Conservation (phyloP, 2,329 filamentous ascomycete genomes). For the Hortaea werneckii region DNA sequence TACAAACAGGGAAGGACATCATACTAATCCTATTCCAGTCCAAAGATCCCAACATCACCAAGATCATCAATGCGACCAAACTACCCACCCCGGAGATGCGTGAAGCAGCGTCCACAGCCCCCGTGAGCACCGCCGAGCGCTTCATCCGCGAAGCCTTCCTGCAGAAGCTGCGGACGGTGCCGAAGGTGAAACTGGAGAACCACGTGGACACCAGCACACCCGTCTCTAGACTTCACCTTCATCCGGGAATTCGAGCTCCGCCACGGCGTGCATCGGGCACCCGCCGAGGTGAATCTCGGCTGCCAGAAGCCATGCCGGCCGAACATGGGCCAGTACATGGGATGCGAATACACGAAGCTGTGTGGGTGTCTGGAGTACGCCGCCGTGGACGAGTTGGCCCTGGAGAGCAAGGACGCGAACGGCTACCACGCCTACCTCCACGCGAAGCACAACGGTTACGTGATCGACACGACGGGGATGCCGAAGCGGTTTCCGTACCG, state of each 20-base stretch:
- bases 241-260: conserved; percentile 52
- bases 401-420: conserved; percentile 18
- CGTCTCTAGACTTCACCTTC: conserved; percentile 57
- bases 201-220: conserved; percentile 44
- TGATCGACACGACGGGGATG: conserved; percentile 25
- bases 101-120: conserved; percentile 17
- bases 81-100: conserved; percentile 30
- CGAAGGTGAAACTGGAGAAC: conserved; percentile 39
- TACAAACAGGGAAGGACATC: neutral
- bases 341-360: conserved; percentile 52
- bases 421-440: conserved; percentile 5
- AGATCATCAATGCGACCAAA: conserved; percentile 20
- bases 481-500: conserved; percentile 55
- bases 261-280: conserved; percentile 49
- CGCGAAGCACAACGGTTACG: conserved; percentile 16
- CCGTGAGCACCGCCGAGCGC: conserved; percentile 23
- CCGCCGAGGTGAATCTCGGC: conserved; percentile 51
- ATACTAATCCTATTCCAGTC: conserved; percentile 6
- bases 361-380: conserved; percentile 63
- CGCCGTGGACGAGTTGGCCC: conserved; percentile 33
- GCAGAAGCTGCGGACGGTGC: conserved; percentile 19
- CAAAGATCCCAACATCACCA: conserved; percentile 8
- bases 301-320: conserved; percentile 50
- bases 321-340: conserved; percentile 40
- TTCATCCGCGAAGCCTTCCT: conserved; percentile 32